These are phyloP conservation scores for Ogataea degrootiae DNA, from an alignment of 805 yeast species.

Conservation along the genomic window DNA sequence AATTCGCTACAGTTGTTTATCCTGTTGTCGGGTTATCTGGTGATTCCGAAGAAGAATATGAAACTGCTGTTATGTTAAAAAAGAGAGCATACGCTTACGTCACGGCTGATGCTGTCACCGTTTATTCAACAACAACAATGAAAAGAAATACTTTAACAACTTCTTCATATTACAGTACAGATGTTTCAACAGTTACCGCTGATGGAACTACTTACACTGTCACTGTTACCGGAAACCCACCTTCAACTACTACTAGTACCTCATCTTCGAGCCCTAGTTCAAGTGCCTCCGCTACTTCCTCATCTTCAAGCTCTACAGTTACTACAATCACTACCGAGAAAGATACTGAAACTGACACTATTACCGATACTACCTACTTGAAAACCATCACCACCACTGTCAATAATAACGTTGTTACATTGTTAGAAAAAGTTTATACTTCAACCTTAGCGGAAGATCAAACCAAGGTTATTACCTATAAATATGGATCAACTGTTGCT, in stretches of 20 bases:
- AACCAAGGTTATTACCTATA: constrained; percentile 18
- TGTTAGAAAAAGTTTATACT: constrained; percentile 24
- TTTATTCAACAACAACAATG: constrained; percentile 16
- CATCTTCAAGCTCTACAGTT: background rate
- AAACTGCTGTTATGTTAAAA: constrained; percentile 10
- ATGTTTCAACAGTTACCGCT: constrained; percentile 4
- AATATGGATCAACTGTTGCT: constrained; percentile 11
- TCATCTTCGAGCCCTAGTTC: background rate
- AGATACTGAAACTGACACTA: constrained; percentile 3
- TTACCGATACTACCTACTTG: constrained; percentile 5
- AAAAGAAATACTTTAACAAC: constrained; percentile 16
- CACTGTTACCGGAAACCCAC: constrained; percentile 7
- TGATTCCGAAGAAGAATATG: constrained; percentile 2
- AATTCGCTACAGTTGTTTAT: constrained; percentile 5
- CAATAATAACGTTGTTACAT: constrained; percentile 16
- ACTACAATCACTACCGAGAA: constrained; percentile 3
- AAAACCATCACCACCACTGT: constrained; percentile 17
- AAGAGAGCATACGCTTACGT: constrained; percentile 26
- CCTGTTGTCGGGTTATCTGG: constrained; percentile 8
- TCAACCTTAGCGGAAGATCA: constrained; percentile 21
- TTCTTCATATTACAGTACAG: constrained; percentile 4
- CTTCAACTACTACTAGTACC: constrained; percentile 4
- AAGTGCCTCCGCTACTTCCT: background rate
- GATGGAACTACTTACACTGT: constrained; percentile 3
- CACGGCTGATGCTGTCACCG: constrained; percentile 23